Base-by-base conservation (phyloP, 2,329 filamentous ascomycete genomes). In the Neonectria ditissima region DNA sequence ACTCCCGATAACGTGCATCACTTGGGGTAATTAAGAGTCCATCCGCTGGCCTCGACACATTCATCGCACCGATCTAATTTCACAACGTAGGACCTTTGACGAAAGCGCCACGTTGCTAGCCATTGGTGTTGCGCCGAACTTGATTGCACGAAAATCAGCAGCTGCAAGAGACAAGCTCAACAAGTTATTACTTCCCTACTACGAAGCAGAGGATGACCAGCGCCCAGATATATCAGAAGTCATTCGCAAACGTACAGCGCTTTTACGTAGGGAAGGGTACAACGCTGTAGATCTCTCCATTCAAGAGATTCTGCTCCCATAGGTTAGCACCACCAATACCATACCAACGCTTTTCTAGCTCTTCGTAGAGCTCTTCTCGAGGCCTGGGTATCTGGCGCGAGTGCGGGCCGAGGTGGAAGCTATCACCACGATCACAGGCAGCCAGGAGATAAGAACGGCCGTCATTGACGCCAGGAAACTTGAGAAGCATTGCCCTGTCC, bases 291-390 rank as follows among this genome's bases (percentile, higher is more conserved):
- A 78, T 10, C 63, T 77, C 11, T 73, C 70, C 6, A 62, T 68
- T 11, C 65, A 76, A 22, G 78, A 81, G 41, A 59, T 78, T 3
- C 59, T 73, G n/a, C 57, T 80, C 5, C 55, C 75, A 1, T 74
- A 75, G 62, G 74, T 74, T 1, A 67, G 74, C 1, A 74, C 75
- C 1, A 71, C 75, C 3, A 82, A 82, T 69, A 77, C 79, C 1
- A 75, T 79, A 24, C 78, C 78, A 3, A 76, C 75, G 3, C 45
- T 75, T 5, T 80, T 79, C 60, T 82, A 79, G 79, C 65, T 76
- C 11, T 68, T 81, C 8, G 53, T 68, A 14, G 68, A 76, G 43
- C 58, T 82, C 11, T 72, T 77, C 41, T 63, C 75, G 0, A 63
- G 69, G 7, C 69, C 69, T 0, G 66, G 70, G 0, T 71, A 78